phyloP scores from a whole-genome alignment of 176 grass and related monocot species.

The Hordeum marinum region DNA sequence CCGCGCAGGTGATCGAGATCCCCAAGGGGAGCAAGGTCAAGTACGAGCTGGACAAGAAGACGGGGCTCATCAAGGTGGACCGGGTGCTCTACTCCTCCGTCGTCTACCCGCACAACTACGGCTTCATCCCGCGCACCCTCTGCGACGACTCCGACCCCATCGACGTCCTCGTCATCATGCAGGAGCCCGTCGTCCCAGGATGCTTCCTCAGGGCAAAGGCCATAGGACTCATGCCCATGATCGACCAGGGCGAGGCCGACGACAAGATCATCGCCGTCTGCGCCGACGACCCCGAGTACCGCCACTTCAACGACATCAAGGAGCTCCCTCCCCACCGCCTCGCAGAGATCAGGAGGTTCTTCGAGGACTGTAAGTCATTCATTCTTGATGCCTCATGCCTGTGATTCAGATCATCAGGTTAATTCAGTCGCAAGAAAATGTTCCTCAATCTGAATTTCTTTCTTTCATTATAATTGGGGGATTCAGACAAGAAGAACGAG shows the following conservation, averaged over 20 bases:
- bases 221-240: conserved; percentile 78
- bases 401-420: no score
- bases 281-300: conserved; percentile 1
- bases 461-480: no score
- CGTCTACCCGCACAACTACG: conserved; percentile 95
- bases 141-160: conserved; percentile 89
- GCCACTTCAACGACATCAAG: conserved; percentile 13
- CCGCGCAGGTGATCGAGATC: conserved; percentile 45
- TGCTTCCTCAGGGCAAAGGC: conserved; percentile 64
- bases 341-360: not conserved
- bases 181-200: conserved; percentile 77
- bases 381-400: no score
- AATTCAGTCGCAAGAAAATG: no score
- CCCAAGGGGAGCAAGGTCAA: conserved; percentile 92
- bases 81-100: conserved; percentile 96
- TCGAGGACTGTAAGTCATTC: not conserved
- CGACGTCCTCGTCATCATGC: conserved; percentile 93
- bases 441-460: no score
- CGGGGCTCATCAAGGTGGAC: conserved; percentile 90
- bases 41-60: conserved; percentile 99
- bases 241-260: conserved; percentile 2
- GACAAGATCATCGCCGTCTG: conserved; percentile 19
- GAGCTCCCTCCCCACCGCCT: not conserved
- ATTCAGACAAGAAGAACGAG: conserved; percentile 20
- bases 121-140: conserved; percentile 91